Base-by-base conservation (phyloP, 208 protist genomes). In the Trichomonas tenax region DNA sequence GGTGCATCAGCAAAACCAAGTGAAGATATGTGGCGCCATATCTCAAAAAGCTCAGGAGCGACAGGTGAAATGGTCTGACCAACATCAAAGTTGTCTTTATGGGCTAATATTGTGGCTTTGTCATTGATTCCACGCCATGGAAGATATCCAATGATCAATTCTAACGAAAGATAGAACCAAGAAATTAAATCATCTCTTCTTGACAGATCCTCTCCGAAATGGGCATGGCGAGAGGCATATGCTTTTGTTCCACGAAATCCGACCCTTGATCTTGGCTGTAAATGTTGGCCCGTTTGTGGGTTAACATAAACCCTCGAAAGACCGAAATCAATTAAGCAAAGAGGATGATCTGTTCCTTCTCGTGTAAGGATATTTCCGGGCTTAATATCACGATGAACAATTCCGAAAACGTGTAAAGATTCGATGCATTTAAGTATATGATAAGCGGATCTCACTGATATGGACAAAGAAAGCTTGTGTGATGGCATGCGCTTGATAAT, bases 351-450 rank as follows among this genome's bases (percentile, higher is more conserved):
- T 14, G 21, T 86, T 8, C 81, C 81, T 86, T 86, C 81, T 11
- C 81, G 15, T 44, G 81, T 86, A 36, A 86, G 36, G 17, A 86
- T 86, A 86, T 86, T 86, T 44, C 81, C 81, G 38, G 81, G 81
- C 44, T 86, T 86, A 17, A 86, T 86, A n/a, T 86, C 81, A 86
- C 81, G 81, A n/a, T 86, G 81, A 86, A 86, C 36, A 86, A 86
- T 36, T 26, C 81, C 81, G 9, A 86, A 86, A 4, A 44, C 4
- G 44, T 86, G 81, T 1, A 86, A 44, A 10, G 81, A 86, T 86
- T 86, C 81, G 10, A 86, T 86, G 36, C 81, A 86, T 44, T 86
- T 86, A 8, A 86, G 17, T 17, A 86, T 86, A 44, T 17, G n/a
- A 44, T 86, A 86, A 11, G 81, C 23, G 17, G 81, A 36, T 44